Evolutionary conservation across 768 basidiomycete species (phyloP), one percentile per base, ranked within the genome.

Genomic region (Agaricus subrufescens): DNA sequence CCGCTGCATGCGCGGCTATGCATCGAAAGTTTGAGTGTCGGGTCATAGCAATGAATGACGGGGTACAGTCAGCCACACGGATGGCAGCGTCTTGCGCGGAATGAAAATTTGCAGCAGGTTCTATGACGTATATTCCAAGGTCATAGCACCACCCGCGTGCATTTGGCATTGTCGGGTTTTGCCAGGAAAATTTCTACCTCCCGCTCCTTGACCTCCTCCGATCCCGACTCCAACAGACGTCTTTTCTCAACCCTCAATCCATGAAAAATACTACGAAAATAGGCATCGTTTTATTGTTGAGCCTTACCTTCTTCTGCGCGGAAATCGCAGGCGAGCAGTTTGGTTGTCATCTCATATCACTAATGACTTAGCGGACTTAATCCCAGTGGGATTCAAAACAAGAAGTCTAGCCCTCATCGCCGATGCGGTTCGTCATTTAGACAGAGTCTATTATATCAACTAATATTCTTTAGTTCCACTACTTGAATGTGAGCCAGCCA

Each of bases 371-470:
- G 43, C 50, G 54, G 26, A 34, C 40, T 15, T 39, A 27, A 8
- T 46, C 45, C 10, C 50, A 79, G 81, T 82, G 66, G 81, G 80
- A 10, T 80, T 83, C 63, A 75, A 73, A 45, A 83, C 81, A 0
- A 79, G 74, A 62, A 80, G 79, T 68, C 65, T 82, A 14, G 81
- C 80, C 34, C 68, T 83, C 50, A 78, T 82, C 65, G 81, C 80
- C 57, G 80, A 83, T 66, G 80, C 80, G 38, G 80, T 81, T 45
- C 59, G 79, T 74, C 59, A 23, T 14, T 26, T 27, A 51, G 44
- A 42, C 40, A 23, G 14, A 46, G 52, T 52, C 27, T n/a, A 26
- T 29, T 47, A 37, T 54, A 40, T 37, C 52, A 49, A 30, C 40
- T 51, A 34, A 56, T 49, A 25, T 60, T 55, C 55, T 42, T 47